Evolutionary conservation across 2,329 filamentous ascomycete genomes (phyloP).

Genomic region (Celoporthe dispersa): DNA sequence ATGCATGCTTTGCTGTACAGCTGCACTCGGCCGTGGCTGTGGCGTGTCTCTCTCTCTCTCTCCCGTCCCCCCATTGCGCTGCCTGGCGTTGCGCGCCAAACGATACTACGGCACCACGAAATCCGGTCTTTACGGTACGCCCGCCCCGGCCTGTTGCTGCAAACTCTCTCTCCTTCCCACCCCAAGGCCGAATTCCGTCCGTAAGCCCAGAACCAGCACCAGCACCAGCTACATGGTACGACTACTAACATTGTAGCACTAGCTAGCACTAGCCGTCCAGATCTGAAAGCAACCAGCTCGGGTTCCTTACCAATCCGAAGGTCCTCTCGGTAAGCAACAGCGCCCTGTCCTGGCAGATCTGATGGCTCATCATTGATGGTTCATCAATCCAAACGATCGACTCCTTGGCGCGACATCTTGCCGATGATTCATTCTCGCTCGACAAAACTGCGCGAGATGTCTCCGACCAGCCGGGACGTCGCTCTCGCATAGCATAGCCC

Average conservation of each 20-base stretch:
- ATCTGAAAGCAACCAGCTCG: not conserved
- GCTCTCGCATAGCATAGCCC: constrained; percentile 11
- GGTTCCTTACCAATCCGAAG: constrained; percentile 20
- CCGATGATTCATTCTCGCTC: constrained; percentile 18
- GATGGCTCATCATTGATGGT: not conserved
- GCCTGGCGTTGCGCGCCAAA: not conserved
- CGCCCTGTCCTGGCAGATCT: not conserved
- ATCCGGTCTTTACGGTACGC: constrained; percentile 12
- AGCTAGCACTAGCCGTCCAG: not conserved
- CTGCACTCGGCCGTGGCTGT: not conserved
- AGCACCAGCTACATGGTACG: not conserved
- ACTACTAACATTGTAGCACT: not conserved
- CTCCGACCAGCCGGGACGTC: constrained; percentile 3
- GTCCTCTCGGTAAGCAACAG: constrained; percentile 8
- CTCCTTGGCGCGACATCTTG: constrained; percentile 4
- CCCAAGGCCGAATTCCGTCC: not conserved
- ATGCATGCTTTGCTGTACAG: not conserved
- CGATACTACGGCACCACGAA: not conserved
- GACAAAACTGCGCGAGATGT: constrained; percentile 2
- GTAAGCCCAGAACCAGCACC: not conserved
- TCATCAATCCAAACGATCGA: constrained; percentile 4
- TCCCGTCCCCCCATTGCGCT: not conserved
- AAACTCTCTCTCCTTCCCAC: not conserved
- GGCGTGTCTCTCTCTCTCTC: not conserved
- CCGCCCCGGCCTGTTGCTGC: constrained; percentile 7